Base-by-base conservation (phyloP, 192 early-diverging fungal genomes). In the Umbelopsis sp. region DNA sequence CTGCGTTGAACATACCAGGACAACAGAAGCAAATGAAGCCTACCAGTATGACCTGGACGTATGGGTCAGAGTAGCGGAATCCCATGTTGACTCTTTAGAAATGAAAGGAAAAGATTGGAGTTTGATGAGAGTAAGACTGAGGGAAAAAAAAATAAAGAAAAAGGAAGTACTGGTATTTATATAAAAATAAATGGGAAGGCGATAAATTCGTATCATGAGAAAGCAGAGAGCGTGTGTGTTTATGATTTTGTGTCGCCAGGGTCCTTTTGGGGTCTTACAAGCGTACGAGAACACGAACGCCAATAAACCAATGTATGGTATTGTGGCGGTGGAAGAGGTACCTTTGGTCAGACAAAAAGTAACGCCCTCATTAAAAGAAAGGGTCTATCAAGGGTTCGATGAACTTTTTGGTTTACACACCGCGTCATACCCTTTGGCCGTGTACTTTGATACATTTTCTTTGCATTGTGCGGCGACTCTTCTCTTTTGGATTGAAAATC, bases 21-120 rank as follows among this genome's bases (percentile, higher is more conserved):
- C 91, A 91, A 51, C 88, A 85, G 82, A 93, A 93, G 72, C 90
- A 91, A 45, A 93, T 84, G 53, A 93, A 84, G 52, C 90, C 87
- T 50, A 91, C 81, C 50, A 88, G 73, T 71, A 88, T 74, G 68
- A 87, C 84, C 77, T 92, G 90, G 65, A 85, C 80, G 77, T 82
- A 72, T 34, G 88, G 77, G 72, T 80, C 85, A 72, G 79, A 83
- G 77, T 86, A 88, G 72, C 76, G 73, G 20, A 77, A 65, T 38
- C 45, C 38, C 50, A 65, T 45, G 34, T 66, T 49, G 70, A 72
- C 10, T 62, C 22, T 26, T 53, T 53, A 53, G 56, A 62, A 62
- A 62, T 17, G 22, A 26, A 34, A 62, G 26, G 10, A 34, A 62
- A 62, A 62, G 56, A 62, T 32, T 62, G 56, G 56, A 62, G 56